Percentiles rank a stretch among this genome's conserved stretches.
These are phyloP conservation scores for Porphyrellus cyaneotinctus DNA, from an alignment of 768 basidiomycete genomes.

Conservation along the genomic window DNA sequence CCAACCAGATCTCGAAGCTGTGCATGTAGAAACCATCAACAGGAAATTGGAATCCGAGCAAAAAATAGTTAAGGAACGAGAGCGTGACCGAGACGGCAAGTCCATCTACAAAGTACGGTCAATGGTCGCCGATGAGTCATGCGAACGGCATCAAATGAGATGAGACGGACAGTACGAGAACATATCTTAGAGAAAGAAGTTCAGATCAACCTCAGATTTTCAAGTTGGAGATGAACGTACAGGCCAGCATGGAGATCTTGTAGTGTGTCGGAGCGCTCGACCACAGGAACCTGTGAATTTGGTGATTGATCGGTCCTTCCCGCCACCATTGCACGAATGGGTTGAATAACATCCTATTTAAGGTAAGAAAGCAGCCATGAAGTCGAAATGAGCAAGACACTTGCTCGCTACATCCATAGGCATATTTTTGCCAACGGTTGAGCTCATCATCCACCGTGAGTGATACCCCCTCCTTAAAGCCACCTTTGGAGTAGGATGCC, in stretches of 20 bases:
- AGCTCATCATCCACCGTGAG: slow-evolving; percentile 88
- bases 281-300: slow-evolving; percentile 75
- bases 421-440: slow-evolving; percentile 89
- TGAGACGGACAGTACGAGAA: slow-evolving; percentile 46
- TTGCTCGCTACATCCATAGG: slow-evolving; percentile 61
- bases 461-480: slow-evolving; percentile 89
- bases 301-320: slow-evolving; percentile 78
- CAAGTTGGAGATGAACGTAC: slow-evolving; percentile 26
- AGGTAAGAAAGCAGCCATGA: background rate
- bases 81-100: slow-evolving; percentile 68
- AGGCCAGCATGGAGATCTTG: slow-evolving; percentile 63
- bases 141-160: background rate
- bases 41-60: slow-evolving; percentile 69
- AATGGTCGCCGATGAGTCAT: background rate
- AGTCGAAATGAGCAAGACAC: slow-evolving; percentile 25
- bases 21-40: slow-evolving; percentile 77
- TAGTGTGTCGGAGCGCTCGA: slow-evolving; percentile 74
- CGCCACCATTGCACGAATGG: slow-evolving; percentile 76
- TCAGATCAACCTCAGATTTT: slow-evolving; percentile 1
- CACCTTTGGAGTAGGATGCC: slow-evolving; percentile 82
- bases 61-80: slow-evolving; percentile 65
- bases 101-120: slow-evolving; percentile 30
- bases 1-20: slow-evolving; percentile 78
- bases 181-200: slow-evolving; percentile 33
- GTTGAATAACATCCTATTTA: slow-evolving; percentile 74